These are phyloP conservation scores for Fusarium goolgardi DNA, from an alignment of 2,329 filamentous ascomycete genomes.

Conservation along the genomic window DNA sequence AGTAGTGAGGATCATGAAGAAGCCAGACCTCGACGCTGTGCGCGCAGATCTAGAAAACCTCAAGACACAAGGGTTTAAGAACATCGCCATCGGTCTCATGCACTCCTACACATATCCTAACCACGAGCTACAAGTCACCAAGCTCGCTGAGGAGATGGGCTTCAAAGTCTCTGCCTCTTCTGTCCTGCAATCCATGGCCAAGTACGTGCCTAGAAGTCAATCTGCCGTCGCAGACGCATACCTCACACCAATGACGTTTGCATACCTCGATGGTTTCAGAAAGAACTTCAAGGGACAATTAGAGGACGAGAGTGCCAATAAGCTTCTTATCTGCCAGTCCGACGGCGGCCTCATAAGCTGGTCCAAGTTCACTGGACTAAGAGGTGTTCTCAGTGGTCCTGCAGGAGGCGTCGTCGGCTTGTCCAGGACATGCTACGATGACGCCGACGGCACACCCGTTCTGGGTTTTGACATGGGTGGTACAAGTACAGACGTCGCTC, in stretches of 20 bases:
- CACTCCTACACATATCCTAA: constrained; percentile 74
- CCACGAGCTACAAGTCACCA: constrained; percentile 60
- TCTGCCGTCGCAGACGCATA: constrained; percentile 59
- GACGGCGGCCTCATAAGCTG: constrained; percentile 48
- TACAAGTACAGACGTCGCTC: constrained; percentile 77
- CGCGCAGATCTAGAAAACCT: constrained; percentile 68
- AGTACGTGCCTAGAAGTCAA: constrained; percentile 58
- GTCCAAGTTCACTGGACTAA: constrained; percentile 45
- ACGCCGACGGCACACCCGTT: constrained; percentile 41
- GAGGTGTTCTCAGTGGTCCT: constrained; percentile 46
- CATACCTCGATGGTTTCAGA: constrained; percentile 52
- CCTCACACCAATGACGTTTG: constrained; percentile 55
- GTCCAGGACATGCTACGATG: constrained; percentile 45
- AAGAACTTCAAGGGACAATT: constrained; percentile 45
- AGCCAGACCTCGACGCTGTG: constrained; percentile 67
- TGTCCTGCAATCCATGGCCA: constrained; percentile 57
- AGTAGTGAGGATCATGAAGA: constrained; percentile 72
- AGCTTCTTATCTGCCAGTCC: constrained; percentile 49
- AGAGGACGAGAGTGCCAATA: constrained; percentile 44
- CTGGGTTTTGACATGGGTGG: constrained; percentile 59
- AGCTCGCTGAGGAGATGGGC: constrained; percentile 56
- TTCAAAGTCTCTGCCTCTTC: constrained; percentile 55
- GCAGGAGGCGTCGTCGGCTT: constrained; percentile 47
- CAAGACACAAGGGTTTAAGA: constrained; percentile 68
- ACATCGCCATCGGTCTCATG: constrained; percentile 71